phyloP scores from a whole-genome alignment of 108 stramenopile species.

The Cyclotella kingstonii region DNA sequence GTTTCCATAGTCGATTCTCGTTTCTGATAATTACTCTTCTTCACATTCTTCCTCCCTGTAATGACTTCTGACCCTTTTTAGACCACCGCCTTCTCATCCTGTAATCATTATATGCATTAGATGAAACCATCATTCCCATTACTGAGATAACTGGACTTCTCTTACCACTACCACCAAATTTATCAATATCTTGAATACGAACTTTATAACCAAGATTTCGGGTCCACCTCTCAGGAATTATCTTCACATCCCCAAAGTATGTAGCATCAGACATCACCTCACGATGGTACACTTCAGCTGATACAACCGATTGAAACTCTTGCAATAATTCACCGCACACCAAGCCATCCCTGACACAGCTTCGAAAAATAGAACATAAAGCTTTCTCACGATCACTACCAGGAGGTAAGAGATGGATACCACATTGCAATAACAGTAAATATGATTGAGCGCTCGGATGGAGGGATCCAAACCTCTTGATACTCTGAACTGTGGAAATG shows the following conservation, averaged over 20 bases:
- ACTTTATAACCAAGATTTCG: conserved; percentile 58
- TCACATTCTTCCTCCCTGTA: conserved; percentile 72
- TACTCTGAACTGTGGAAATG: conserved; percentile 44
- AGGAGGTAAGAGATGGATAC: conserved; percentile 44
- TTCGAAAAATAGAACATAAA: conserved; percentile 62
- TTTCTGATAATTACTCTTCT: no score
- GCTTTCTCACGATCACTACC: conserved; percentile 50
- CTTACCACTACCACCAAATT: conserved; percentile 41
- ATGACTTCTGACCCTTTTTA: conserved; percentile 51
- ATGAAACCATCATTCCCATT: conserved; percentile 54
- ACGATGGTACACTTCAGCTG: conserved; percentile 55
- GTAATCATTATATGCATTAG: conserved; percentile 63
- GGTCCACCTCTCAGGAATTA: conserved; percentile 74
- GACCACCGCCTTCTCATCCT: conserved; percentile 68
- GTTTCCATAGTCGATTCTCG: no score
- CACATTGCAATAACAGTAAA: conserved; percentile 57
- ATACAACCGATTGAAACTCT: conserved; percentile 47
- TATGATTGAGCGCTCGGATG: conserved; percentile 65
- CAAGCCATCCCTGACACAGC: conserved; percentile 70
- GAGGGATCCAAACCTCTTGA: conserved; percentile 39
- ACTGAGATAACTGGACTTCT: conserved; percentile 61
- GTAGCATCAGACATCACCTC: conserved; percentile 51
- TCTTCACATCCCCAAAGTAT: conserved; percentile 46
- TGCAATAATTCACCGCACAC: conserved; percentile 58
- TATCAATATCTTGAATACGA: conserved; percentile 16